These are phyloP conservation scores for Umbellularia californica DNA, from an alignment of 164 flowering plant species.

Conservation along the genomic window DNA sequence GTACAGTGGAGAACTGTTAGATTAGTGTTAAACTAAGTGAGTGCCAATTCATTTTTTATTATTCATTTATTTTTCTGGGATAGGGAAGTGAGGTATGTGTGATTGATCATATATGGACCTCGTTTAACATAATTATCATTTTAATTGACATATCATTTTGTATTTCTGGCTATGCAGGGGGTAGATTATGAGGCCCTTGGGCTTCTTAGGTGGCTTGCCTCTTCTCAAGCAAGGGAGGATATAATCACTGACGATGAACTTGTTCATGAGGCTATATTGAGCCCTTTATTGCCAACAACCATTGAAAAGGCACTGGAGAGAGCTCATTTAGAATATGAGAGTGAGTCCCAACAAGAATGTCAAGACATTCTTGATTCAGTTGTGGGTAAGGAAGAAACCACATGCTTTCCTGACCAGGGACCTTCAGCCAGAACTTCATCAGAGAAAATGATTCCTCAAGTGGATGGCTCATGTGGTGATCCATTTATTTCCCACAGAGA, in stretches of 20 bases:
- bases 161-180: conserved; percentile 32
- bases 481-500: conserved; percentile 18
- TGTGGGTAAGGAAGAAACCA: conserved; percentile 31
- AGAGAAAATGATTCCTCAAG: conserved; percentile 43
- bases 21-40: too few species aligned
- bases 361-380: conserved; percentile 96
- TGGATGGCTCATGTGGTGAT: conserved; percentile 64
- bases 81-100: too few species aligned
- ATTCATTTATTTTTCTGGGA: background rate
- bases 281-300: conserved; percentile 62
- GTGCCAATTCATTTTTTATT: background rate
- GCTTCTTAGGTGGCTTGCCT: conserved; percentile 88
- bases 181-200: conserved; percentile 59
- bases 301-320: conserved; percentile 66
- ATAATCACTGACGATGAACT: conserved; percentile 86
- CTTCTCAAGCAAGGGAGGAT: conserved; percentile 88
- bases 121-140: too few species aligned
- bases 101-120: too few species aligned
- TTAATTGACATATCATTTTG: background rate
- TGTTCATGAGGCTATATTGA: conserved; percentile 57
- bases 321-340: conserved; percentile 70
- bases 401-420: conserved; percentile 12
- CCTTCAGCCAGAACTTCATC: conserved; percentile 16
- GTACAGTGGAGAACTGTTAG: too few species aligned
- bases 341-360: conserved; percentile 86